Evolutionary conservation across 2,329 filamentous ascomycete species (phyloP).

Genomic region (Pseudogymnoascus sp.): DNA sequence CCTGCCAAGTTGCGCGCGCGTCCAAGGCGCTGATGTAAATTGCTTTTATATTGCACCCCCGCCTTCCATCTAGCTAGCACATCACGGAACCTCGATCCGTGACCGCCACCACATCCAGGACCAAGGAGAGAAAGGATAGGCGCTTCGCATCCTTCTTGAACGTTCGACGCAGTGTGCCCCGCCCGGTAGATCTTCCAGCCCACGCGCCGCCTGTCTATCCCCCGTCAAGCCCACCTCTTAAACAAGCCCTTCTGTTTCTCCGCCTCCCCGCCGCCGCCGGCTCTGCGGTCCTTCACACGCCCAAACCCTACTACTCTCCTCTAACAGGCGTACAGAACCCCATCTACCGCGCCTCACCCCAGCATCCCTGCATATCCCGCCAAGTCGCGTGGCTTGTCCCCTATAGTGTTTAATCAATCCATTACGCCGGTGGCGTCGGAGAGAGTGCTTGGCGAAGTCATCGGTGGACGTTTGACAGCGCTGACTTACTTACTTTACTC

Average conservation of each 20-base stretch:
- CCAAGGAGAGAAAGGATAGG: background rate
- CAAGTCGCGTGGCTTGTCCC: background rate
- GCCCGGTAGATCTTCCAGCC: background rate
- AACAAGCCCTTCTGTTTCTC: background rate
- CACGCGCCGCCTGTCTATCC: background rate
- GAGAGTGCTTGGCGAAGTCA: background rate
- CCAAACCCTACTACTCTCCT: background rate
- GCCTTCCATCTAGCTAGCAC: background rate
- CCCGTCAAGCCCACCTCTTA: background rate
- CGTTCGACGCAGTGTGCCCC: background rate
- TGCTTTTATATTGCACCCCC: background rate
- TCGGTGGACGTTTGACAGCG: background rate
- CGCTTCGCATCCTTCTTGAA: background rate
- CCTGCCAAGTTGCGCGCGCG: background rate
- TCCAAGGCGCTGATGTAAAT: conserved; percentile 1
- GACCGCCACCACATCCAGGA: background rate
- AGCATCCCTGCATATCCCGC: background rate
- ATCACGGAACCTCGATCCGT: background rate
- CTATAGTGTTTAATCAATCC: background rate
- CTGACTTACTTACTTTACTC: background rate
- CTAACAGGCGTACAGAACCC: background rate
- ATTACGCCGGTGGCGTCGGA: background rate
- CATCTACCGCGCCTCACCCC: background rate
- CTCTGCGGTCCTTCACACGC: background rate
- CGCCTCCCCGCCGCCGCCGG: background rate